A percentile compares a stretch with the other conserved stretches of the same genome.
These are phyloP conservation scores for Pichia nanzhaoensis DNA, from an alignment of 805 yeast species.

Conservation along the genomic window DNA sequence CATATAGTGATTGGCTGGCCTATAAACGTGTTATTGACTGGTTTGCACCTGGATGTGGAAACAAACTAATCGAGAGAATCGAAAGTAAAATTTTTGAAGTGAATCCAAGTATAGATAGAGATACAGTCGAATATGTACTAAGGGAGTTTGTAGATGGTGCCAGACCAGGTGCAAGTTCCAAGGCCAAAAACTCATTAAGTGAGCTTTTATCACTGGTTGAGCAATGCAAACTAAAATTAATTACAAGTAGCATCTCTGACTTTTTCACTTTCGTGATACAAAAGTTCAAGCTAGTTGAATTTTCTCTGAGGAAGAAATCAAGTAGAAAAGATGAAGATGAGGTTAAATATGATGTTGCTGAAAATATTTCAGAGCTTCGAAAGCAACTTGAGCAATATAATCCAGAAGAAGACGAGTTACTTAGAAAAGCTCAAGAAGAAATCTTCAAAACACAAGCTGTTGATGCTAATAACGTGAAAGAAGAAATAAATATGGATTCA, in stretches of 20 bases:
- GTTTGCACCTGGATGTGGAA: slow-evolving; percentile 68
- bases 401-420: slow-evolving; percentile 20
- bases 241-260: slow-evolving; percentile 2
- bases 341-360: slow-evolving; percentile 17
- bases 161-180: slow-evolving; percentile 15
- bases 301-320: slow-evolving; percentile 15
- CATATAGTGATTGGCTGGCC: slow-evolving; percentile 58
- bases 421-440: slow-evolving; percentile 20
- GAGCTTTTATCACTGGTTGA: slow-evolving; percentile 27
- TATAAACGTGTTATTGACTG: slow-evolving; percentile 47
- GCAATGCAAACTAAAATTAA: slow-evolving; percentile 14
- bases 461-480: neutral
- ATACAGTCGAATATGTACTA: slow-evolving; percentile 8
- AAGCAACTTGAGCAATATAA: slow-evolving; percentile 24
- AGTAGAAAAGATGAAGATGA: slow-evolving; percentile 19
- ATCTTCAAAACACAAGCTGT: slow-evolving; percentile 4
- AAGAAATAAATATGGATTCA: neutral
- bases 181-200: slow-evolving; percentile 22
- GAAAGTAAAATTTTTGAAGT: slow-evolving; percentile 13
- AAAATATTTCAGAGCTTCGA: slow-evolving; percentile 25
- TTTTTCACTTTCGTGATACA: slow-evolving; percentile 20
- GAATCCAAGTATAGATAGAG: neutral
- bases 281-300: slow-evolving; percentile 18
- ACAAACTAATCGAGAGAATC: slow-evolving; percentile 31
- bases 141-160: slow-evolving; percentile 12